Evolutionary conservation across 2,329 filamentous ascomycete genomes (phyloP), one percentile per base, ranked within the genome.

Genomic region (Tolypocladium endophyticum): DNA sequence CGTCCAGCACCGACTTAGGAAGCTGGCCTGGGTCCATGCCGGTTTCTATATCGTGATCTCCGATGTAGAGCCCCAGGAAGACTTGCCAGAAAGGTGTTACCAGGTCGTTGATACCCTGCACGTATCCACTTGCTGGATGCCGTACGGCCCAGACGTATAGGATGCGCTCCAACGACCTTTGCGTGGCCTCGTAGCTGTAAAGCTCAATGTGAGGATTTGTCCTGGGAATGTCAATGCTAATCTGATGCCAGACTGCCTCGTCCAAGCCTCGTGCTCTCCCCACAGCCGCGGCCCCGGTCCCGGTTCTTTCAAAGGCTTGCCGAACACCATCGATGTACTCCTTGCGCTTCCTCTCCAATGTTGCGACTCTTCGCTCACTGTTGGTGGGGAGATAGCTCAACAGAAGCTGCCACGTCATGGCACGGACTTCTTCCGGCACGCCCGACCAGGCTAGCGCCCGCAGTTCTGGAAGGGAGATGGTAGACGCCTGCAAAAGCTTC

Each of bases 81-180:
- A 97, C 93, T 74, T 99, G 92, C 89, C 91, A 99, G 71, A 99
- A 97, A 1, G 94, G 94, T 12, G 93, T 96, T 16, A 97, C 94
- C 36, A 99, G 82, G 71, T 99, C 94, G 73, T 99, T 99, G 75
- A 99, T 99, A 41, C 94, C 94, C 76, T 99, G 94, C 0, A 99
- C 94, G 70, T 99, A 99, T 57, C 94, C 94, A 70, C 92, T 96
- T 7, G 95, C 95, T 1, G 94, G 94, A 76, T 99, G 94, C 57
- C 95, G 86, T 66, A 99, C 96, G 2, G 94, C 94, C 94, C 94
- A 99, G 2, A 99, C 85, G 71, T 99, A 99, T 25, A 99, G 76
- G 66, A 99, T 97, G 56, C 93, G 86, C 74, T 99, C 95, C 18
- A 99, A 77, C 1, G 92, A 97, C 59, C 92, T 81, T 72, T 99